These are phyloP conservation scores for Selenicereus undatus DNA, from an alignment of 148 eudicot genomes.

Conservation along the genomic window DNA sequence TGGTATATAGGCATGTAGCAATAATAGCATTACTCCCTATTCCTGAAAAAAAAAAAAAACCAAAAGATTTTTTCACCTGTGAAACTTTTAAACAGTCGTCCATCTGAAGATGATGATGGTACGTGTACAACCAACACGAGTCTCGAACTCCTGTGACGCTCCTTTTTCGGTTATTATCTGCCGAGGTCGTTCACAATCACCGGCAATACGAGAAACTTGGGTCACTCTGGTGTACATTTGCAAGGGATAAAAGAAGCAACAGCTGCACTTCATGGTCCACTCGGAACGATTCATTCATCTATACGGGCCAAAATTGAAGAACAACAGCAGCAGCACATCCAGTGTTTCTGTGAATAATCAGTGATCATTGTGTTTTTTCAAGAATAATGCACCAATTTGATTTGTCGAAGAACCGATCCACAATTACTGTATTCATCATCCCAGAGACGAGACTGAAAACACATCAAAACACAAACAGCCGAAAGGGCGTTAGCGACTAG, in stretches of 20 bases:
- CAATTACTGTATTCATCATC: slow-evolving; percentile 57
- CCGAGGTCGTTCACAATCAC: not conserved
- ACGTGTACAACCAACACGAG: not conserved
- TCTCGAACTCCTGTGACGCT: not conserved
- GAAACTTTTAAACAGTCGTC: not conserved
- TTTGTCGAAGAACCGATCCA: slow-evolving; percentile 85
- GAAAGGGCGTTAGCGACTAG: not conserved
- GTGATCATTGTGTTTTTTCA: slow-evolving; percentile 49
- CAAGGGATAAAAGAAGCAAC: not conserved
- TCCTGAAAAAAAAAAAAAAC: too few relatives aligned
- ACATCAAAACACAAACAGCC: slow-evolving; percentile 4
- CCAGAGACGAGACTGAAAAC: slow-evolving; percentile 68
- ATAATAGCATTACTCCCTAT: too few relatives aligned
- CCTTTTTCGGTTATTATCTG: not conserved
- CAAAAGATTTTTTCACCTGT: too few relatives aligned
- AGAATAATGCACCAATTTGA: slow-evolving; percentile 96
- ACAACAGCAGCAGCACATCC: not conserved
- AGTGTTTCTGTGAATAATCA: not conserved
- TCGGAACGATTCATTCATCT: not conserved
- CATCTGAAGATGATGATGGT: not conserved
- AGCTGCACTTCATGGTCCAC: not conserved
- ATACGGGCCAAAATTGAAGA: not conserved
- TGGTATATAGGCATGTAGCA: too few relatives aligned
- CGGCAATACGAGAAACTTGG: not conserved
- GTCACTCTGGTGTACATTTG: not conserved